Base-by-base conservation (phyloP, 2,329 filamentous ascomycete species). In the Whalleya microplaca region DNA sequence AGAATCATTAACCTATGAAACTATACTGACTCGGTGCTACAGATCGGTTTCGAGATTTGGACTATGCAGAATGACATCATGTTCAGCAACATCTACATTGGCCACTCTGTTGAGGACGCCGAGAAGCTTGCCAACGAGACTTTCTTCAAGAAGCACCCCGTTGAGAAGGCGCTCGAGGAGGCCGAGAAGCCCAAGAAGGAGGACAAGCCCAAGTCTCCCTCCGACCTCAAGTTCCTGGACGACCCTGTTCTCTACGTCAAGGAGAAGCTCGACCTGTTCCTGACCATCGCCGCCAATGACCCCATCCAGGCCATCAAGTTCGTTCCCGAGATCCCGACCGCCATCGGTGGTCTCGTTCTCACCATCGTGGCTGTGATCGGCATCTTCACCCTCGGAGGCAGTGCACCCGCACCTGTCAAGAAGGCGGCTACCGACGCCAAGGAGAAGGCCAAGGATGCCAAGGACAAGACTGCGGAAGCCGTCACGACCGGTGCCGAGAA, bases 11-110 rank as follows among this genome's bases (percentile, higher is more conserved):
- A 16, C 23, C 68, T 45, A 16, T 29, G 21, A 16, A 19, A 45
- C 20, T 29, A 58, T 10, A 53, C 61, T 55, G 47, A 49, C n/a
- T 64, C 41, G 4, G 4, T 43, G 20, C 53, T 45, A 19, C 71
- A 92, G 90, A 93, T 98, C 79, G 95, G 95, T 69, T 98, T 98
- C 72, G 95, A 99, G 79, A 94, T 99, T 80, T 99, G 95, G 95
- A 98, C 95, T 71, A 99, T 99, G 95, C 94, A 97, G 80, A 96
- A 88, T 76, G 90, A 97, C 73, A 98, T 99, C 69, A 89, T 97
- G 71, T 98, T 99, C 71, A 92, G 98, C 86, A 99, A 99, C 88
- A 96, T 99, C 83, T 99, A 98, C 86, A 92, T 99, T 75, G 95
- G 95, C 63, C 95, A 99, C 87, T 98, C 94, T 19, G 76, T 95